Evolutionary conservation across 345 rosid species (phyloP).

Genomic region (Hirschfeldia incana): DNA sequence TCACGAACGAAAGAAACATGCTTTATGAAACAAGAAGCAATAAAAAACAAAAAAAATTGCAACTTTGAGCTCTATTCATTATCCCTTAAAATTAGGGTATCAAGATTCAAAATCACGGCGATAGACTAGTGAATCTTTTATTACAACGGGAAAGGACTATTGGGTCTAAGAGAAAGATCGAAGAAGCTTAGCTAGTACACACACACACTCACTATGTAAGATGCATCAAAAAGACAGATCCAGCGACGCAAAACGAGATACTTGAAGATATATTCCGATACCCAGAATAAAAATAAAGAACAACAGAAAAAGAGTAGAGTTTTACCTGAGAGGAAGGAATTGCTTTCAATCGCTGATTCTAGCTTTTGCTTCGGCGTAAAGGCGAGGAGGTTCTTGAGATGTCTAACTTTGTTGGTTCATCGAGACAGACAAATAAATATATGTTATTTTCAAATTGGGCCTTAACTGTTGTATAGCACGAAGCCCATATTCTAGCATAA

Average conservation of each 20-base stretch:
- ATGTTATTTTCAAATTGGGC: background rate
- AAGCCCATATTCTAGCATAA: background rate
- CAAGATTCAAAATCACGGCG: no score
- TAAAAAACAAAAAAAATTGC: no score
- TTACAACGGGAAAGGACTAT: background rate
- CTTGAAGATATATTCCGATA: background rate
- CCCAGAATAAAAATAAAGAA: background rate
- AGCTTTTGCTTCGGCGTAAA: background rate
- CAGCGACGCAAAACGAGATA: background rate
- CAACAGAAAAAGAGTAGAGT: background rate
- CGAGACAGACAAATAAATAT: constrained; percentile 2
- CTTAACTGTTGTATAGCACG: background rate
- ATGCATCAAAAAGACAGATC: constrained; percentile 13
- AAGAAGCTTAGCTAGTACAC: no score
- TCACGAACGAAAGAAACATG: no score
- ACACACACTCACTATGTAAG: background rate
- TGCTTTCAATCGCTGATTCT: background rate
- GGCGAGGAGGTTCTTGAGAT: background rate
- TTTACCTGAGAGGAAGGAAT: constrained; percentile 15
- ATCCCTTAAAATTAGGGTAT: no score
- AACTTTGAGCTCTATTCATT: no score
- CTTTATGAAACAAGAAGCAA: no score
- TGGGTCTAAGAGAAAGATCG: background rate
- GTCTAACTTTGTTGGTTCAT: constrained; percentile 30
- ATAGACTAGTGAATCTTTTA: no score